Evolutionary conservation across 495 filamentous ascomycete species (phyloP).

Genomic region (Clohesyomyces aquaticus): DNA sequence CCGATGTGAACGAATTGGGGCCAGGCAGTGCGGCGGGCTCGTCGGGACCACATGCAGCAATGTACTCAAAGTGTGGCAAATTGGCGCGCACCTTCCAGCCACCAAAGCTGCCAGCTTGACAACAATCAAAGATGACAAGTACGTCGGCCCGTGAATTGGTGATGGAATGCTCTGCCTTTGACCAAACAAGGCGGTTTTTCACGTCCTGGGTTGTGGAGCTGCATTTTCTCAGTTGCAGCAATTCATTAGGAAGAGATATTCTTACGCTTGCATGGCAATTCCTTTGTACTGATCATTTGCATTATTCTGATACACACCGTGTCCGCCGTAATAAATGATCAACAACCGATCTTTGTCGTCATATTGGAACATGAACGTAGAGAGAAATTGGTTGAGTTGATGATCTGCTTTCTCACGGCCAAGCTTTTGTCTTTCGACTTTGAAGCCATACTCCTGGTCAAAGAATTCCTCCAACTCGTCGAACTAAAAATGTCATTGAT

Average conservation of each 20-base stretch:
- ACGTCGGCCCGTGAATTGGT: conserved; percentile 23
- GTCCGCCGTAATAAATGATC: conserved; percentile 41
- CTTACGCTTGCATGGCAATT: conserved; percentile 5
- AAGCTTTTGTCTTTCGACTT: conserved; percentile 4
- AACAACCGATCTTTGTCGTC: conserved; percentile 22
- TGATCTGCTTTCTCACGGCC: conserved; percentile 12
- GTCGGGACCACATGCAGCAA: conserved; percentile 13
- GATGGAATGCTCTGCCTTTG: conserved; percentile 24
- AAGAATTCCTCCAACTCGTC: conserved; percentile 22
- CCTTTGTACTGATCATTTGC: conserved; percentile 2
- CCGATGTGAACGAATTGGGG: conserved; percentile 16
- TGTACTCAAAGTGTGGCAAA: conserved; percentile 14
- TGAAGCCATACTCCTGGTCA: conserved; percentile 22
- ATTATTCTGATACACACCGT: conserved; percentile 26
- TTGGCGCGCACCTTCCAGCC: conserved; percentile 1
- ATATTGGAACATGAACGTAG: conserved; percentile 23
- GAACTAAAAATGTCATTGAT: conserved; percentile 8
- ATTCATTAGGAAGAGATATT: background rate
- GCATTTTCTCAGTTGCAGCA: background rate
- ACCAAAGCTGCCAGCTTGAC: conserved; percentile 33
- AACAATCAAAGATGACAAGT: conserved; percentile 41
- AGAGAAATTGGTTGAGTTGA: conserved; percentile 18
- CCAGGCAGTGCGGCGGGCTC: conserved; percentile 6
- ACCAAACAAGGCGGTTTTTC: conserved; percentile 30
- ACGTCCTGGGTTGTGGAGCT: conserved; percentile 5